A percentile compares a stretch with the other conserved stretches of the same genome.
Conservation (phyloP, 73 alveolate genomes). For the Halteria grandinella region DNA sequence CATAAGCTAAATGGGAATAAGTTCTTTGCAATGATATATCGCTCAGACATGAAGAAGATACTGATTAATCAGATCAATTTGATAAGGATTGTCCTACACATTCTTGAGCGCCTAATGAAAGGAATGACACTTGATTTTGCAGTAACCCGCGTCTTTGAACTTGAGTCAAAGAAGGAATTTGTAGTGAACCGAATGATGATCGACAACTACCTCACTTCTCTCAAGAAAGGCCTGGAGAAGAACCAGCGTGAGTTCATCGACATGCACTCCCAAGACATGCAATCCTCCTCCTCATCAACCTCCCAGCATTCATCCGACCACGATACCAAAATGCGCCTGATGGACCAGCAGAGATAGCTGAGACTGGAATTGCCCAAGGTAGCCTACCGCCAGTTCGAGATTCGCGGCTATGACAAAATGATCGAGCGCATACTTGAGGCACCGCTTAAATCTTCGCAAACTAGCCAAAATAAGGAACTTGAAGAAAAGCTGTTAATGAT, state of each 20-base stretch:
- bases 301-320: too few relatives aligned
- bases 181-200: slow-evolving; percentile 49
- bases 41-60: slow-evolving; percentile 41
- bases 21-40: slow-evolving; percentile 45
- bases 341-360: slow-evolving; percentile 12
- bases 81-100: slow-evolving; percentile 10
- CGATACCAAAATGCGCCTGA: background rate
- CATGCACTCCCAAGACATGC: background rate
- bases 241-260: slow-evolving; percentile 32
- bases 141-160: slow-evolving; percentile 53
- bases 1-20: slow-evolving; percentile 2
- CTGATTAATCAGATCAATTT: slow-evolving; percentile 28
- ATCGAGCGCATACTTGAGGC: slow-evolving; percentile 47
- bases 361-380: slow-evolving; percentile 28
- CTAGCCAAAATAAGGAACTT: background rate
- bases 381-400: slow-evolving; percentile 27
- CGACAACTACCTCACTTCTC: slow-evolving; percentile 20
- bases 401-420: slow-evolving; percentile 44
- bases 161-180: slow-evolving; percentile 42
- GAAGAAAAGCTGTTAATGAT: background rate
- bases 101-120: slow-evolving; percentile 53
- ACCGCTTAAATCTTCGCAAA: slow-evolving; percentile 25
- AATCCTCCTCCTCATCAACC: too few relatives aligned
- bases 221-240: slow-evolving; percentile 46
- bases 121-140: slow-evolving; percentile 54